Base-by-base conservation (phyloP, 2,329 filamentous ascomycete species). In the Didymella pomorum region DNA sequence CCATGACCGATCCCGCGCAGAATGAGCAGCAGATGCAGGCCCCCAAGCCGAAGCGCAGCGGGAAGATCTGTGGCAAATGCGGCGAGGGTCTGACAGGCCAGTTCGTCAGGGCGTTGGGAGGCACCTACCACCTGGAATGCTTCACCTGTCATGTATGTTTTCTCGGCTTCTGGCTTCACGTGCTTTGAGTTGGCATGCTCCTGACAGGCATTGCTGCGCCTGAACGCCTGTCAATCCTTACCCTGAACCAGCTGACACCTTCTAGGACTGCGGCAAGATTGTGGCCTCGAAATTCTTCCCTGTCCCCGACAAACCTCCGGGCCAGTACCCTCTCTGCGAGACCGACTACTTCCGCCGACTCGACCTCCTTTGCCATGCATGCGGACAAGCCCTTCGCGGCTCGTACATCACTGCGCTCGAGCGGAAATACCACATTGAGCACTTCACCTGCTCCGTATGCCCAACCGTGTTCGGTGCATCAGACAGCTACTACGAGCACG, bases 211-310 rank as follows among this genome's bases (percentile, higher is more conserved):
- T 35, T n/a, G 31, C 31, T 8, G 31, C 31, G 3, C 31, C 31
- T n/a, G 29, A 31, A 3, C 31, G 18, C 31, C 31, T 2, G 16
- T 8, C 31, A n/a, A n/a, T 4, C 16, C 16, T n/a, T 16, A n/a
- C 31, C 31, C 31, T n/a, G 31, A 8, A n/a, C 16, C 6, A 35
- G 39, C 61, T 59, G 45, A 61, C 50, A 16, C 14, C 8, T n/a
- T 16, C 37, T n/a, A 98, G 94, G 95, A 99, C 76, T 99, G 95
- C 73, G 92, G 91, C 67, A 90, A 97, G 77, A 96, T 98, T 60
- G 95, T 99, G 35, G 95, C 95, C 41, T 97, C 94, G 51, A 99
- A 99, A 73, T 99, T 99, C 85, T 99, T 99, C 78, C 95, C 95
- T 1, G 91, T 96, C 8, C 93, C 97, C 66, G 92, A 96, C 68